Evolutionary conservation across 2,329 filamentous ascomycete species (phyloP).

Genomic region (Claviceps paspali): DNA sequence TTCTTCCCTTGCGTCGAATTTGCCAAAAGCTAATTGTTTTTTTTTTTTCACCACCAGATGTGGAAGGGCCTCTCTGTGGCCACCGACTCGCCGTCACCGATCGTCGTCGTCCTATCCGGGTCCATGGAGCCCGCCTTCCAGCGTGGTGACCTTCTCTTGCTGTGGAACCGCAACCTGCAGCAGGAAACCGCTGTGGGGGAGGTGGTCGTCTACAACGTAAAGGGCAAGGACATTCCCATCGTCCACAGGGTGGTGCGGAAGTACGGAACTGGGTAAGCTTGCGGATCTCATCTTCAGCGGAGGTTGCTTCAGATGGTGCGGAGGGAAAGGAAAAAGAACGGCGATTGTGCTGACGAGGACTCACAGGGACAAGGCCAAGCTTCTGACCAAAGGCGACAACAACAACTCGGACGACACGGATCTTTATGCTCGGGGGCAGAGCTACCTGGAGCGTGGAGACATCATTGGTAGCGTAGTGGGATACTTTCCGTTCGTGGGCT

Average conservation of each 20-base stretch:
- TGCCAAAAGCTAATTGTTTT: not conserved
- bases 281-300: no score
- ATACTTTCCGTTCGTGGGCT: slow-evolving; percentile 89
- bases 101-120: slow-evolving; percentile 73
- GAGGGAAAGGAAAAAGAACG: no score
- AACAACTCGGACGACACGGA: slow-evolving; percentile 89
- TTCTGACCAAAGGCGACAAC: slow-evolving; percentile 96
- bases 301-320: no score
- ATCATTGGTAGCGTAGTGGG: slow-evolving; percentile 86
- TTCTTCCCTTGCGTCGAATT: no score
- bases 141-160: slow-evolving; percentile 57
- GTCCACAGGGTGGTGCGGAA: slow-evolving; percentile 82
- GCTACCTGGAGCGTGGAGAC: slow-evolving; percentile 72
- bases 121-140: slow-evolving; percentile 76
- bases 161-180: slow-evolving; percentile 58
- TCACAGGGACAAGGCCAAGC: slow-evolving; percentile 40
- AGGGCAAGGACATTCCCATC: slow-evolving; percentile 92
- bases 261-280: slow-evolving; percentile 40
- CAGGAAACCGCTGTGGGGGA: slow-evolving; percentile 40
- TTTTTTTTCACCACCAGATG: slow-evolving; percentile 34
- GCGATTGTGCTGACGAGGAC: slow-evolving; percentile 5
- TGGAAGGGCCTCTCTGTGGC: slow-evolving; percentile 78
- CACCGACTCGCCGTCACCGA: slow-evolving; percentile 60
- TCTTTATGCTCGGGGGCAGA: slow-evolving; percentile 67
- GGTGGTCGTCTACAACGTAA: slow-evolving; percentile 60